These are phyloP conservation scores for Metschnikowia kunwiensis DNA, from an alignment of 805 yeast species.

Conservation along the genomic window DNA sequence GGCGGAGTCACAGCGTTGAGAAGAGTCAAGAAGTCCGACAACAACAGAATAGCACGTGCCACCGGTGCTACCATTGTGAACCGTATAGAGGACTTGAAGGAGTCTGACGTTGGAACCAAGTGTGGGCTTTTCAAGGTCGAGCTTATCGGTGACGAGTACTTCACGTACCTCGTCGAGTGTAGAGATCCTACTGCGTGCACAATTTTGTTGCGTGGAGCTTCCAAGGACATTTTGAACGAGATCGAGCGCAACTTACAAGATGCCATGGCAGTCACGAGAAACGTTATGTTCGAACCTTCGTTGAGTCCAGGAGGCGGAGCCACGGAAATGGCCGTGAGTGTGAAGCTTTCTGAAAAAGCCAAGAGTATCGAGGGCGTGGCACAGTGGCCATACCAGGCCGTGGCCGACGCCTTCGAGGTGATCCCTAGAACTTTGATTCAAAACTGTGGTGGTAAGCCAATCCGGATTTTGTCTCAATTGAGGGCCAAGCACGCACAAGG, in stretches of 20 bases:
- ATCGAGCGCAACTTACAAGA: conserved; percentile 96
- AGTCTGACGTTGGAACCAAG: conserved; percentile 79
- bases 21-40: conserved; percentile 93
- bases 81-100: conserved; percentile 91
- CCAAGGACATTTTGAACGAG: conserved; percentile 94
- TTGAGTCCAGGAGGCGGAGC: conserved; percentile 99
- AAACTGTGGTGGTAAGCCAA: conserved; percentile 97
- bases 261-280: conserved; percentile 97
- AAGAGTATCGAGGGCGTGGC: conserved; percentile 90
- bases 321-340: conserved; percentile 97
- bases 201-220: conserved; percentile 88
- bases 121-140: conserved; percentile 94
- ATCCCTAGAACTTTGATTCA: conserved; percentile 96
- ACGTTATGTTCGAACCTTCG: conserved; percentile 90
- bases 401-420: conserved; percentile 97
- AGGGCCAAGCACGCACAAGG: conserved; percentile 98
- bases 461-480: conserved; percentile 80
- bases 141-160: conserved; percentile 96
- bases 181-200: conserved; percentile 91
- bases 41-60: conserved; percentile 93
- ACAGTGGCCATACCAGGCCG: conserved; percentile 99
- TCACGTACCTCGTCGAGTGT: conserved; percentile 79
- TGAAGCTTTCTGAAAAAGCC: conserved; percentile 82
- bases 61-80: conserved; percentile 97
- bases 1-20: conserved; percentile 91